These are phyloP conservation scores for Thelephora aurantiotincta DNA, from an alignment of 768 basidiomycete genomes.

Conservation along the genomic window DNA sequence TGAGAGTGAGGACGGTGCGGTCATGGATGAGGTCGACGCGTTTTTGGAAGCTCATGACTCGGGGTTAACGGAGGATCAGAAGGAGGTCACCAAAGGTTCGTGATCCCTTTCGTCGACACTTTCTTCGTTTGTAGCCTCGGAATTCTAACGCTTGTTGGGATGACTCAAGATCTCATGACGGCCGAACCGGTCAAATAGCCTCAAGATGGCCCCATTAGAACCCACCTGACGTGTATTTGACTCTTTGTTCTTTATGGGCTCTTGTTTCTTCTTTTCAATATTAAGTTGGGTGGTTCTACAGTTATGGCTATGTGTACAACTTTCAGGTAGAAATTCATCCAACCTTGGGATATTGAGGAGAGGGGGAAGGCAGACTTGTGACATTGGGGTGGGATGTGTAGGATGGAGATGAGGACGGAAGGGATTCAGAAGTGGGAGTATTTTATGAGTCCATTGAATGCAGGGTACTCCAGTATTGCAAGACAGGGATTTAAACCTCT, in stretches of 20 bases:
- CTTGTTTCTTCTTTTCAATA: conserved; percentile 6
- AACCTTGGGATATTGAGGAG: too few relatives aligned
- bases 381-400: too few relatives aligned
- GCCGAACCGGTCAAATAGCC: conserved; percentile 43
- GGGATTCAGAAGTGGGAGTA: too few relatives aligned
- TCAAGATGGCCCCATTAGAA: neutral
- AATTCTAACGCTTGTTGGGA: neutral
- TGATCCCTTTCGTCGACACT: conserved; percentile 2
- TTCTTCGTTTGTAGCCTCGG: neutral
- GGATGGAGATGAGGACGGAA: too few relatives aligned
- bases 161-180: conserved; percentile 34
- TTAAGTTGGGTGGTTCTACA: neutral
- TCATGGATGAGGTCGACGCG: conserved; percentile 62
- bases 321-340: neutral
- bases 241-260: too few relatives aligned
- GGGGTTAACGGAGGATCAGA: conserved; percentile 67
- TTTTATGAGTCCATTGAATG: too few relatives aligned
- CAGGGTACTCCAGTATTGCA: too few relatives aligned
- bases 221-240: too few relatives aligned
- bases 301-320: neutral
- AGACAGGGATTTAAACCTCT: too few relatives aligned
- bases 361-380: too few relatives aligned
- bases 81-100: conserved; percentile 63
- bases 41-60: conserved; percentile 92
- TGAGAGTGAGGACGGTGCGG: conserved; percentile 49